phyloP scores from a whole-genome alignment of 495 filamentous ascomycete species.

The Staphylotrichum tortipilum region DNA sequence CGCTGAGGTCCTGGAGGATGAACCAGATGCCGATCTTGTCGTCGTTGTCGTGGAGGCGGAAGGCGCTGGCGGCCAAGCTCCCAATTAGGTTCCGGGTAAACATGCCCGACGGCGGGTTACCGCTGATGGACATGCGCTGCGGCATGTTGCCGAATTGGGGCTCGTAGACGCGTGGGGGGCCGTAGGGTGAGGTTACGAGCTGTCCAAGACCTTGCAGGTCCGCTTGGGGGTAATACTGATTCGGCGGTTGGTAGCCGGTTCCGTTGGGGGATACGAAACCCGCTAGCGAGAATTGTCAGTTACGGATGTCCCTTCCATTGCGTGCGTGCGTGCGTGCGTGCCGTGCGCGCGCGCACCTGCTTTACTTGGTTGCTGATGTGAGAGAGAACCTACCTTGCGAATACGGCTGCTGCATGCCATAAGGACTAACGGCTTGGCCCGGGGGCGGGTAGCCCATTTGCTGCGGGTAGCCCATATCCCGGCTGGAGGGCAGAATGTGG shows the following conservation, averaged over 20 bases:
- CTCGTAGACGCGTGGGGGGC: slow-evolving; percentile 20
- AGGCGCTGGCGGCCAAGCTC: slow-evolving; percentile 82
- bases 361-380: no score
- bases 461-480: slow-evolving; percentile 19
- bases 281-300: background rate
- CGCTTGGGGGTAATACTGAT: slow-evolving; percentile 22
- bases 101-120: slow-evolving; percentile 63
- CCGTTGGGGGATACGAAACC: slow-evolving; percentile 20
- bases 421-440: slow-evolving; percentile 16
- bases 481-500: slow-evolving; percentile 27
- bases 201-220: slow-evolving; percentile 15
- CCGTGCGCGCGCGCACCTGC: no score
- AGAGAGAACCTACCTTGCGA: slow-evolving; percentile 6
- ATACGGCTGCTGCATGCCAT: slow-evolving; percentile 20
- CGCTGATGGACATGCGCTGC: slow-evolving; percentile 32
- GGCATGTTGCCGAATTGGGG: slow-evolving; percentile 12
- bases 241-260: slow-evolving; percentile 19
- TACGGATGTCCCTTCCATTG: no score
- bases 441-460: slow-evolving; percentile 16
- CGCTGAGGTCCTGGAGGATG: slow-evolving; percentile 89
- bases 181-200: slow-evolving; percentile 15
- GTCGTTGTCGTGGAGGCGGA: slow-evolving; percentile 70
- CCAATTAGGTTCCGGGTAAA: slow-evolving; percentile 95
- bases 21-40: slow-evolving; percentile 94
- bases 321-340: no score